Evolutionary conservation across 2,329 filamentous ascomycete species (phyloP).

Genomic region (Colletotrichum trifolii): DNA sequence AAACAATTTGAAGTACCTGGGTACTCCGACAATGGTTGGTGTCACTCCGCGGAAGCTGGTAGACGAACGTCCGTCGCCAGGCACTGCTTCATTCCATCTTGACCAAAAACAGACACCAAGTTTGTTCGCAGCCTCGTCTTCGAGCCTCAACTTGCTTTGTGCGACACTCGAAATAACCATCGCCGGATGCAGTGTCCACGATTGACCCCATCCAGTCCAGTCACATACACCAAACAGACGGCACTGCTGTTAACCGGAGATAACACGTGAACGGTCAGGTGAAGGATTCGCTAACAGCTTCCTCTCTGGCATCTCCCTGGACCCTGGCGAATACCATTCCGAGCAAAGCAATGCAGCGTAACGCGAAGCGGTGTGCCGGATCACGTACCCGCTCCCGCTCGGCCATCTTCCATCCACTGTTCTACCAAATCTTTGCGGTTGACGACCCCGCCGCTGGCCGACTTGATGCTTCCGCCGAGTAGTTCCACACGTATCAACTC

Average conservation of each 20-base stretch:
- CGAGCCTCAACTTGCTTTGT: background rate
- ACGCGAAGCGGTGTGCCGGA: conserved; percentile 27
- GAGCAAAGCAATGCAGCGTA: conserved; percentile 4
- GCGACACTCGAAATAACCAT: background rate
- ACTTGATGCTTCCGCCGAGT: background rate
- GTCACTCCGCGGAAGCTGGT: background rate
- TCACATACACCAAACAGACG: background rate
- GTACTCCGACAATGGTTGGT: background rate
- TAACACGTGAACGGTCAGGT: conserved; percentile 33
- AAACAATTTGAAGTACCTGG: too few relatives aligned
- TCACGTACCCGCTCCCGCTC: conserved; percentile 10
- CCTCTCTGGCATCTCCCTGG: background rate
- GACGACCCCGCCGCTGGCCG: conserved; percentile 1
- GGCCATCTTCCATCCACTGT: background rate
- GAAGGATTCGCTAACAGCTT: conserved; percentile 16
- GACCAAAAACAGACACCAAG: conserved; percentile 7
- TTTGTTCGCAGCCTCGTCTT: conserved; percentile 12
- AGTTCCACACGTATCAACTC: conserved; percentile 10
- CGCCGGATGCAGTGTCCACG: conserved; percentile 11
- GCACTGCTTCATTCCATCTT: background rate
- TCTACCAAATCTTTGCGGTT: conserved; percentile 1
- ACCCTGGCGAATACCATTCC: too few relatives aligned
- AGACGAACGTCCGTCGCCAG: conserved; percentile 8
- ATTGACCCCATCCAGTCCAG: too few relatives aligned
- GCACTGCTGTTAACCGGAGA: conserved; percentile 8